Base-by-base conservation (phyloP, 345 rosid genomes). In the Salix purpurea region DNA sequence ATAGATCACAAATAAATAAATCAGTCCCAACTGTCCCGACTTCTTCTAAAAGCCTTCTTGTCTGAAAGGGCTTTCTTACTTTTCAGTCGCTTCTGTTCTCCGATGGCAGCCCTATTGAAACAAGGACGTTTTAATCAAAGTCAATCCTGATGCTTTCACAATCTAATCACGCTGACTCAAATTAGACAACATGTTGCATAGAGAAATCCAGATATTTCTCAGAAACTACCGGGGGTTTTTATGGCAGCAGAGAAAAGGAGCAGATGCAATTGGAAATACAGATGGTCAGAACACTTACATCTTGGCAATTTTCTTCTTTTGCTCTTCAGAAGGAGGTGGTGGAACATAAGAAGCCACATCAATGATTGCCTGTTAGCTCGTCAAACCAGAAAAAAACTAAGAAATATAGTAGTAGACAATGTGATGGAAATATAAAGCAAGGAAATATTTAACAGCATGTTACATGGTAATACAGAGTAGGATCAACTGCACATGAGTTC, bases 271-370 rank as follows among this genome's bases (percentile, higher is more conserved):
- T 66, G 19, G 13, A 48, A 34, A 65, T 26, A 69, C 21, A 39
- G 6, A 58, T 67, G 46, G 39, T 28, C 15, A 71, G 14, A 77
- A 61, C 61, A 70, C 92, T 84, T 77, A 91, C 97, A 94, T 69
- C 83, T 90, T 91, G 16, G 90, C 91, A 42, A 91, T 93, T 81
- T 90, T 93, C 85, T 96, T 96, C 89, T 94, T 96, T 83, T 96
- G 94, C 84, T 96, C 99, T 86, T 96, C 97, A 39, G 98, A 89
- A 70, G 99, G 99, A 71, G 98, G 97, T 1, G 98, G 99, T 10
- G 98, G 97, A 70, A 96, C 95, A 75, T 92, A 94, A 11, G 98
- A 82, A 71, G 98, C 98, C 58, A 91, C 98, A 77, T 94, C 92
- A 61, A 94, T 96, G 72, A 94, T 91, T 70, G 89, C 93, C 98